Percentiles rank a stretch among this genome's conserved stretches.
Conservation (phyloP, 148 eudicot species). For the Spergularia marina region DNA sequence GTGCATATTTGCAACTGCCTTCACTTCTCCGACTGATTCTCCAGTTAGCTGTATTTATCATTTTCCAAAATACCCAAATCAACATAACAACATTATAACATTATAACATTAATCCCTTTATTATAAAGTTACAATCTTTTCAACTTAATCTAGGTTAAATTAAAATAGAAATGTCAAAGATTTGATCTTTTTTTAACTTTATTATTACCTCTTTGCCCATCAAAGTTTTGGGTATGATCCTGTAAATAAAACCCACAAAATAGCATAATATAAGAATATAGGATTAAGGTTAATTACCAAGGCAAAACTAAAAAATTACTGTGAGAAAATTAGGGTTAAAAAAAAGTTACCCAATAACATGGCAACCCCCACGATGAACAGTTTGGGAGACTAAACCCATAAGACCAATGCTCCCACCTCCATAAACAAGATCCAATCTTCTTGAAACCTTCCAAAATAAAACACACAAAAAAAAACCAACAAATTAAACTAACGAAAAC, state of each 20-base stretch:
- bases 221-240: slow-evolving; percentile 37
- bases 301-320: no score
- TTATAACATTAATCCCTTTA: not conserved
- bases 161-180: no score
- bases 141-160: not conserved
- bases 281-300: not conserved
- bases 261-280: not conserved
- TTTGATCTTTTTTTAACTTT: no score
- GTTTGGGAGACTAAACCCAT: slow-evolving; percentile 79
- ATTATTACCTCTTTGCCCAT: slow-evolving; percentile 47
- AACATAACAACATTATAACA: no score
- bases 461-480: not conserved
- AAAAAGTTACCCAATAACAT: slow-evolving; percentile 60
- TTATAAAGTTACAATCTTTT: not conserved
- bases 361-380: slow-evolving; percentile 63
- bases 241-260: slow-evolving; percentile 3
- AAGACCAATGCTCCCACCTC: slow-evolving; percentile 76
- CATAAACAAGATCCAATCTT: slow-evolving; percentile 67
- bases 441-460: slow-evolving; percentile 44
- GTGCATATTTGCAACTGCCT: slow-evolving; percentile 59
- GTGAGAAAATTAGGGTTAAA: slow-evolving; percentile 8
- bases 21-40: slow-evolving; percentile 59
- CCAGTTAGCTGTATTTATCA: slow-evolving; percentile 45
- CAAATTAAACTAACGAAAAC: slow-evolving; percentile 1
- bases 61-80: not conserved